Base-by-base conservation (phyloP, 2,329 filamentous ascomycete species). In the Ramichloridium luteum region DNA sequence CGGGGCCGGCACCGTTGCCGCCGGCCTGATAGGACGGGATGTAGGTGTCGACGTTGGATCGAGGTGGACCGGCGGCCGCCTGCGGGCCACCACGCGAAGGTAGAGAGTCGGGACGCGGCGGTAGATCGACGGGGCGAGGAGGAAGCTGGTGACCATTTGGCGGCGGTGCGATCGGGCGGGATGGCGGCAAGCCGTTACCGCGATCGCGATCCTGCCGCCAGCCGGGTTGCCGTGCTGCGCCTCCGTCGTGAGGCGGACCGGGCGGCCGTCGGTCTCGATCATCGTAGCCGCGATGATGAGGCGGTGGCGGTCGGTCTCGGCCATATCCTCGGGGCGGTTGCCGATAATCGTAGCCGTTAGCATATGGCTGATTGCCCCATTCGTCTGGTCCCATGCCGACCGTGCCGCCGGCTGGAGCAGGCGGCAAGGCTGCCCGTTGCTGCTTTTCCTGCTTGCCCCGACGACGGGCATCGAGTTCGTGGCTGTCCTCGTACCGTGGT, bases 401-500 rank as follows among this genome's bases (percentile, higher is more conserved):
- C 1, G 83, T 85, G 3, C 84, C 88, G 9, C 86, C 88, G 45
- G 88, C 85, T 0, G 90, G 90, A 1, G 88, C 90, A 9, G 90
- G 88, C 3, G 88, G 88, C 8, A 88, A 68, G 13, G 77, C 80
- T 8, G 20, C 20, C 8, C 20, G 20, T 13, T 80, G 80, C 50
- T 83, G 83, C 49, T 90, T 79, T 36, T 85, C 80, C 44, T 92
- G 79, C 46, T 45, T 41, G 32, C 85, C 88, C 58, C 88, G 92
- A 54, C 85, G 75, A 30, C 88, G 74, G 5, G 50, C 36, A 54
- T 98, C 90, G n/a, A 96, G 66, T 57, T 98, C 90, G 57, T 98
- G 90, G 27, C 85, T 93, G 49, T 94, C 88, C 52, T 93, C 83
- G 50, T 93, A 96, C 11, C 65, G 71, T 2, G 90, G 90, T n/a